phyloP scores from a whole-genome alignment of 2,329 filamentous ascomycete genomes.

The Magnaporthales sp. region DNA sequence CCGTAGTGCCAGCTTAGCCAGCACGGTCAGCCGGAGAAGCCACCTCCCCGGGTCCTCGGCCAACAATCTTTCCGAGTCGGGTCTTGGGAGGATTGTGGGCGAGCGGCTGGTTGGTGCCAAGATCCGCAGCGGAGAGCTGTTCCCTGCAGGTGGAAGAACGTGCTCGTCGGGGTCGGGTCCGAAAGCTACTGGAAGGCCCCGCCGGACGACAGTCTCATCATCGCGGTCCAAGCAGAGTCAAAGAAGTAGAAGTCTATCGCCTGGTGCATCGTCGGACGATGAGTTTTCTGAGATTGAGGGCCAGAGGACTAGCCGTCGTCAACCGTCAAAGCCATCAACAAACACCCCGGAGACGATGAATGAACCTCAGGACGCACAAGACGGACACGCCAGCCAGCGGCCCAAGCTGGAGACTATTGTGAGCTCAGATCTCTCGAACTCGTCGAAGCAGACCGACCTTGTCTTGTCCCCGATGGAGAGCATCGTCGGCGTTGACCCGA shows the following conservation, averaged over 20 bases:
- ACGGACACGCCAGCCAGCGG: constrained; percentile 26
- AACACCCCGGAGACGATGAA: constrained; percentile 17
- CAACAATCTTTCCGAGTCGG: neutral
- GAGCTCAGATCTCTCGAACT: constrained; percentile 24
- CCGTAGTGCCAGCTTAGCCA: constrained; percentile 50
- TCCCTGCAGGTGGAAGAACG: neutral
- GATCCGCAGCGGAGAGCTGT: constrained; percentile 30
- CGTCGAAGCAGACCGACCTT: neutral
- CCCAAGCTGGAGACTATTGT: constrained; percentile 38
- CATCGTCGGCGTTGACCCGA: neutral
- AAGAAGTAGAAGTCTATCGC: constrained; percentile 10
- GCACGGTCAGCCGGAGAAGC: constrained; percentile 35
- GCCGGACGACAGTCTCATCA: constrained; percentile 12
- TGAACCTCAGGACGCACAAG: constrained; percentile 21
- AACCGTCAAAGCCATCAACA: constrained; percentile 8
- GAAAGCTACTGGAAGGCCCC: constrained; percentile 10
- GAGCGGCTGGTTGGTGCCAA: constrained; percentile 38
- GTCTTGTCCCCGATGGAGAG: neutral
- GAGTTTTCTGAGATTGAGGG: neutral
- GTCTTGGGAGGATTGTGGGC: constrained; percentile 27
- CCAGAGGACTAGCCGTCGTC: constrained; percentile 9
- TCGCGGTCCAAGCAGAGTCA: constrained; percentile 17
- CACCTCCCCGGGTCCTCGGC: neutral
- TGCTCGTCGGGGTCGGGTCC: neutral
- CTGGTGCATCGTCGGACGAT: constrained; percentile 10